Evolutionary conservation across 148 eudicot species (phyloP), one percentile per base, ranked within the genome.

Genomic region (Rhododendron vialii): DNA sequence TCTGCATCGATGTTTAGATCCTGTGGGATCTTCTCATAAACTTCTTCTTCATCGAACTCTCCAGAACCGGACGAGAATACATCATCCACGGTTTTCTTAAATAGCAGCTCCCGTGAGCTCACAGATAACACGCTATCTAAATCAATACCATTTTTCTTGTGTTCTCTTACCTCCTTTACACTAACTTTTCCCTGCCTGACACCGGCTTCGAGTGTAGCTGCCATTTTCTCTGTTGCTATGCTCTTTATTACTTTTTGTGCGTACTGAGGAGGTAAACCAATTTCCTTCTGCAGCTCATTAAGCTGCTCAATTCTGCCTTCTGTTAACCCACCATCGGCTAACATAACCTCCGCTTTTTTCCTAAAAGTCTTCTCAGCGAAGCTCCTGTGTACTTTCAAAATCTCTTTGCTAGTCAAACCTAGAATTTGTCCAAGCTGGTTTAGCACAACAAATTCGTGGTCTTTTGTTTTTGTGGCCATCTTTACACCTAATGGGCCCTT

Each of bases 1-100:
- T 88, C 93, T 80, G 91, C 86, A 89, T 93, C 88, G 76, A 97
- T 92, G 55, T 88, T 90, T 47, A 97, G 93, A 88, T 95, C 98
- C 36, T 90, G 89, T 0, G 98, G 99, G 33, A 97, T 95, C 78
- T 93, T 97, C 83, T 93, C 82, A 85, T 92, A 97, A 28, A 95
- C 95, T 91, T 97, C 96, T 69, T 92, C 96, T 85, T 93, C 96
- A 74, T 97, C 95, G 86, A 97, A 95, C 73, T 95, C 99, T 59
- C 99, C 98, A 20, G 98, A 93, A 78, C 99, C 98, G 24, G 98
- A 94, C 47, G 98, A 95, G 89, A 97, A 95, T 74, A 97, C 90
- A 38, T 91, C 93, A 87, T 92, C 98, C 55, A 97, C 90, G 3
- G 90, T 92, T 90, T 94, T 93, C 90, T 93, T 97, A 83, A 90